Evolutionary conservation across 2,329 filamentous ascomycete species (phyloP).

Genomic region (Curvularia lunata): DNA sequence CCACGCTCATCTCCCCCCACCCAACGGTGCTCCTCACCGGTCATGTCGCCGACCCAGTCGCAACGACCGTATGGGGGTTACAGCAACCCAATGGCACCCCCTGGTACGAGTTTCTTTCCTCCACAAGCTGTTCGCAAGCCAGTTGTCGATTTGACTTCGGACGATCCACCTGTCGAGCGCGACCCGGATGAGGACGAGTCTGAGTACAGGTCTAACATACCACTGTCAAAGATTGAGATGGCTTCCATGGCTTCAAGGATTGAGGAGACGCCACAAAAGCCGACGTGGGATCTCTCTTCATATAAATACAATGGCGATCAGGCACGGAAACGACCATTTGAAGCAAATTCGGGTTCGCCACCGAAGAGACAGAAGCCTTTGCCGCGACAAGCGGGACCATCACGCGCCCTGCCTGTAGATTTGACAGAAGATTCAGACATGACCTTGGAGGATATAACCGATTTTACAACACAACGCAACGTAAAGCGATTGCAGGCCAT

Average conservation of each 20-base stretch:
- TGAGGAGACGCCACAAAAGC: slow-evolving; percentile 46
- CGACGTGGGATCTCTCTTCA: slow-evolving; percentile 34
- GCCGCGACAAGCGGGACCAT: slow-evolving; percentile 40
- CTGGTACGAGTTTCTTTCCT: slow-evolving; percentile 71
- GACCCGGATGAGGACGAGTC: slow-evolving; percentile 51
- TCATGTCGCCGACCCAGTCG: slow-evolving; percentile 60
- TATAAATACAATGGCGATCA: slow-evolving; percentile 32
- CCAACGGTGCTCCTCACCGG: slow-evolving; percentile 50
- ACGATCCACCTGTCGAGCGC: slow-evolving; percentile 59
- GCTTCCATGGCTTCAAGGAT: slow-evolving; percentile 31
- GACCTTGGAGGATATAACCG: slow-evolving; percentile 45
- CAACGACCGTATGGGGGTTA: slow-evolving; percentile 69
- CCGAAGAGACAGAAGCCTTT: slow-evolving; percentile 35
- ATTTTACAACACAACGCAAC: slow-evolving; percentile 58
- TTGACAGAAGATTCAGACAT: slow-evolving; percentile 27
- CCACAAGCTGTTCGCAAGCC: slow-evolving; percentile 47
- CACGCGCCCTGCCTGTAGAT: slow-evolving; percentile 44
- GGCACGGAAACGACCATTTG: slow-evolving; percentile 38
- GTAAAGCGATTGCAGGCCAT: slow-evolving; percentile 60
- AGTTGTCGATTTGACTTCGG: slow-evolving; percentile 52
- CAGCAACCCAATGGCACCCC: slow-evolving; percentile 74
- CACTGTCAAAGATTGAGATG: slow-evolving; percentile 61
- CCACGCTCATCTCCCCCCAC: slow-evolving; percentile 81
- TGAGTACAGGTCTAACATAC: slow-evolving; percentile 61
- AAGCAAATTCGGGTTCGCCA: slow-evolving; percentile 26